Percentiles rank a stretch among this genome's conserved stretches.
Evolutionary conservation across 169 alveolate genomes (phyloP).

Genomic region (Cryptosporidium ubiquitum): DNA sequence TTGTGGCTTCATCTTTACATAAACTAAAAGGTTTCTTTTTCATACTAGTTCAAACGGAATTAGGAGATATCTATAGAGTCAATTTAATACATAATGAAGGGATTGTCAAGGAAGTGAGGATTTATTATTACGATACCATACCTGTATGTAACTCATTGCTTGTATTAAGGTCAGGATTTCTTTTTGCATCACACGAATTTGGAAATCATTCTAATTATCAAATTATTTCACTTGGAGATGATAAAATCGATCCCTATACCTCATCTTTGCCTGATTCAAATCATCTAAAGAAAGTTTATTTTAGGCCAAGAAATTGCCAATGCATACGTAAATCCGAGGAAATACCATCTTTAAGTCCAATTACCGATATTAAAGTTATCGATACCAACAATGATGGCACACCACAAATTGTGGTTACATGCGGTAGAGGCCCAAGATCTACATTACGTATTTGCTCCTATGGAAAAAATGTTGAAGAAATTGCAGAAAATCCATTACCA

Average conservation of each 20-base stretch:
- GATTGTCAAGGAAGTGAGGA: conserved; percentile 85
- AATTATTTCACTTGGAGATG: conserved; percentile 84
- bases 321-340: conserved; percentile 91
- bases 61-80: conserved; percentile 94
- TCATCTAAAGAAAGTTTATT: conserved; percentile 82
- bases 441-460: conserved; percentile 93
- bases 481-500: conserved; percentile 95
- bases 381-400: conserved; percentile 86
- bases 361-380: conserved; percentile 93
- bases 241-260: conserved; percentile 88
- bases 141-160: conserved; percentile 92
- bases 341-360: conserved; percentile 93
- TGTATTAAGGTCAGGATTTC: conserved; percentile 93
- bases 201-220: conserved; percentile 93
- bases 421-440: conserved; percentile 97
- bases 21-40: conserved; percentile 93
- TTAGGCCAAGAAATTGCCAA: conserved; percentile 90
- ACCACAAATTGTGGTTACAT: conserved; percentile 86
- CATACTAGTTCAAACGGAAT: conserved; percentile 93
- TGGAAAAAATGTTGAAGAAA: conserved; percentile 95
- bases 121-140: conserved; percentile 96
- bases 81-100: conserved; percentile 87
- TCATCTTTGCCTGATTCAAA: conserved; percentile 88
- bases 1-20: conserved; percentile 91
- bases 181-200: conserved; percentile 97